phyloP scores from a whole-genome alignment of 345 rosid species.

The Euphorbia tirucalli region DNA sequence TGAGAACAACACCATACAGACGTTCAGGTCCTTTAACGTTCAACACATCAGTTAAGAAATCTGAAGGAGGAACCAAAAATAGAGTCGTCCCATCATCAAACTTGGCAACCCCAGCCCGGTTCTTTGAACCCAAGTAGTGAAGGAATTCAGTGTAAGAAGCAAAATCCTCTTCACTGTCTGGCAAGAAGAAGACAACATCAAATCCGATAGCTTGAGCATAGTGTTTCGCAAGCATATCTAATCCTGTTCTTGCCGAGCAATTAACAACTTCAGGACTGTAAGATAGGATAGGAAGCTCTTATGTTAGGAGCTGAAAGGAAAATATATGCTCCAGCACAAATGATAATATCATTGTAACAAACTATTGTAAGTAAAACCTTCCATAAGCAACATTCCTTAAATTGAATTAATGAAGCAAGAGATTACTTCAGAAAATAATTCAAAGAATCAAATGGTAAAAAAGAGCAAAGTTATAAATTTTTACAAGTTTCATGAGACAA shows the following conservation, averaged over 20 bases:
- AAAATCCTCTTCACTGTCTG: slow-evolving; percentile 92
- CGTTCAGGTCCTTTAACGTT: slow-evolving; percentile 86
- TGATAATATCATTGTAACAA: background rate
- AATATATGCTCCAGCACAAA: background rate
- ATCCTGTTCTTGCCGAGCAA: slow-evolving; percentile 96
- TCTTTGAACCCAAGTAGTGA: slow-evolving; percentile 77
- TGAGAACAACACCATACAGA: slow-evolving; percentile 89
- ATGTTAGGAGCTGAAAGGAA: slow-evolving; percentile 1
- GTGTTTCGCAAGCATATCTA: slow-evolving; percentile 90
- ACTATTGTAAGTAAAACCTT: background rate
- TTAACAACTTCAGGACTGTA: slow-evolving; percentile 83
- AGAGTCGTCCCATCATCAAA: slow-evolving; percentile 83
- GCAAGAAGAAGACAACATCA: slow-evolving; percentile 86
- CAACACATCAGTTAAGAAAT: slow-evolving; percentile 74
- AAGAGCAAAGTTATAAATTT: background rate
- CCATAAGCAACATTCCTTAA: background rate
- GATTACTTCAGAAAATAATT: background rate
- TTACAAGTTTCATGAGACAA: background rate
- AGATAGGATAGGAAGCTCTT: slow-evolving; percentile 24
- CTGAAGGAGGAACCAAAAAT: slow-evolving; percentile 94
- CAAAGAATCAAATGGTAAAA: background rate
- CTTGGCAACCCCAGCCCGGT: slow-evolving; percentile 97
- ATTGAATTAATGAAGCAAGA: background rate
- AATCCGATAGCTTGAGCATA: slow-evolving; percentile 72
- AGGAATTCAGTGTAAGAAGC: slow-evolving; percentile 95